phyloP scores from a whole-genome alignment of 306 rosid genomes.

The Malus orientalis region DNA sequence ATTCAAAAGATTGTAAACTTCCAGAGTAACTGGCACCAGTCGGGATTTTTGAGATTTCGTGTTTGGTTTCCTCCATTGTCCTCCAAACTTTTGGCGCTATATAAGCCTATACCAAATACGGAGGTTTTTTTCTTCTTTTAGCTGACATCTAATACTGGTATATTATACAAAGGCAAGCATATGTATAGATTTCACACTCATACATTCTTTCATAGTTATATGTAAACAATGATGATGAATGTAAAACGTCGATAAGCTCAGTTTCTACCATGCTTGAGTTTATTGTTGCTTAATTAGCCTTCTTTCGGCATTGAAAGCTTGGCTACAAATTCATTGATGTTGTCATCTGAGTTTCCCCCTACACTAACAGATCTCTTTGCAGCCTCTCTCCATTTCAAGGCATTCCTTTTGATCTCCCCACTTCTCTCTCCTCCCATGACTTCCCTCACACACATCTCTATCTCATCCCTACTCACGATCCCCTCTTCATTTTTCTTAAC shows the following conservation, averaged over 20 bases:
- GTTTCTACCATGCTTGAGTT: neutral
- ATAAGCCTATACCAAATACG: no score
- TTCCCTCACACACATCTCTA: conserved; percentile 17
- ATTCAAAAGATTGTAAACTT: conserved; percentile 47
- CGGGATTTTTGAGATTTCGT: neutral
- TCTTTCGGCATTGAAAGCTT: neutral
- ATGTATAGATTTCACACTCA: neutral
- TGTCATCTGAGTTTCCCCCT: conserved; percentile 35
- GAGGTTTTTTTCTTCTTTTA: neutral
- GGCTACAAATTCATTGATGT: conserved; percentile 18
- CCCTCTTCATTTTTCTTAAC: conserved; percentile 29
- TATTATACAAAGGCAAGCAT: neutral
- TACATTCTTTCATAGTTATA: neutral
- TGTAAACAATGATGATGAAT: neutral
- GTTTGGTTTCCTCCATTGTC: neutral
- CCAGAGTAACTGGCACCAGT: neutral
- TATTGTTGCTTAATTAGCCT: neutral
- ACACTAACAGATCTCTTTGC: conserved; percentile 23
- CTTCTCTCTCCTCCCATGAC: conserved; percentile 37
- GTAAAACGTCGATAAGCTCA: neutral
- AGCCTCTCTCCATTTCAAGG: conserved; percentile 35
- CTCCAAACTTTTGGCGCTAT: neutral
- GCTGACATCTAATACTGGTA: neutral
- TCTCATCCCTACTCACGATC: conserved; percentile 30
- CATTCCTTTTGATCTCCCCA: conserved; percentile 26